Conservation (phyloP, 805 yeast genomes). For the Candida saitoana region DNA sequence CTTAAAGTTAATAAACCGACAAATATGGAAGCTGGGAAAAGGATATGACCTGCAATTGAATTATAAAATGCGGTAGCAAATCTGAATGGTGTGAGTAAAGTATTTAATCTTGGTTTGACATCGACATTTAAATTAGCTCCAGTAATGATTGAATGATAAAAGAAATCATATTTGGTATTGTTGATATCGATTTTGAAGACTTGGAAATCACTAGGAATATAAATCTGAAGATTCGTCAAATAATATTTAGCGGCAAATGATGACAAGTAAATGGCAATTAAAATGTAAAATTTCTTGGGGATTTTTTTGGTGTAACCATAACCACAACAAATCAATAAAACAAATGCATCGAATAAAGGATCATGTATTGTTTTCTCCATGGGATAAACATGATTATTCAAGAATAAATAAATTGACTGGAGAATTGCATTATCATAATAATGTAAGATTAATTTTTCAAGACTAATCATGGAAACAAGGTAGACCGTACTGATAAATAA, state of each 20-base stretch:
- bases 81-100: not conserved
- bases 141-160: slow-evolving; percentile 3
- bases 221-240: not conserved
- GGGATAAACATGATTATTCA: not conserved
- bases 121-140: not conserved
- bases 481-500: not conserved
- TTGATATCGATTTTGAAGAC: not conserved
- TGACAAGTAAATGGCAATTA: not conserved
- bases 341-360: slow-evolving; percentile 1
- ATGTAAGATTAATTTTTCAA: not conserved
- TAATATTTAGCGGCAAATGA: not conserved
- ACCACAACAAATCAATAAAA: not conserved
- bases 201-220: slow-evolving; percentile 3
- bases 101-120: not conserved
- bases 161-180: not conserved
- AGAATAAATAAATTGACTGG: not conserved
- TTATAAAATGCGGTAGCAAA: not conserved
- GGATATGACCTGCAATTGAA: not conserved
- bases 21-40: slow-evolving; percentile 1
- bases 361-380: not conserved
- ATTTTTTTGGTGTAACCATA: slow-evolving; percentile 2
- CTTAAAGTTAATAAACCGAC: slow-evolving; percentile 3
- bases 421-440: not conserved
- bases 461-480: not conserved
- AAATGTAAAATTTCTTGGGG: slow-evolving; percentile 2